Percentiles rank a stretch among this genome's conserved stretches.
Conservation (phyloP, 768 basidiomycete genomes). For the Macrolepiota fuliginosa region DNA sequence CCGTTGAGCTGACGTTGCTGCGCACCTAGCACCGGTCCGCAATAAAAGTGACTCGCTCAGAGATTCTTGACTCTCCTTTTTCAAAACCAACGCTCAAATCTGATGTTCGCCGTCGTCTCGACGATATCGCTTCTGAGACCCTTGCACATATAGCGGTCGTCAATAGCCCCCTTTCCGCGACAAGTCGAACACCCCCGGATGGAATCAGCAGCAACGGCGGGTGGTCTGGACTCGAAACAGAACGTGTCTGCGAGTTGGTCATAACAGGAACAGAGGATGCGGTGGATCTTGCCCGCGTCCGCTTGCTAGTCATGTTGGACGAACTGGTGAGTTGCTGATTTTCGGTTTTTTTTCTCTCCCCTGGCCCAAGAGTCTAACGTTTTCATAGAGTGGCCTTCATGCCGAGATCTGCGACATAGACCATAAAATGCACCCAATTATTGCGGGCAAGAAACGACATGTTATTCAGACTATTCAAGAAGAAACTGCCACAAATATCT, state of each 20-base stretch:
- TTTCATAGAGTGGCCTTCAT: constrained; percentile 78
- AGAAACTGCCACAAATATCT: constrained; percentile 96
- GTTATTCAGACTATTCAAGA: constrained; percentile 92
- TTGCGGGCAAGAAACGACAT: constrained; percentile 85
- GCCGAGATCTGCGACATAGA: constrained; percentile 92
- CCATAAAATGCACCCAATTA: constrained; percentile 88
- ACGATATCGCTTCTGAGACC: constrained; percentile 93
- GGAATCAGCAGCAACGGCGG: constrained; percentile 75
- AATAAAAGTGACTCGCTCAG: constrained; percentile 89
- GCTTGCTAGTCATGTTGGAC: constrained; percentile 90
- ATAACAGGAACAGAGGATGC: constrained; percentile 87
- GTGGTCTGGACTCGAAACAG: constrained; percentile 91
- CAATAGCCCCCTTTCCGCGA: constrained; percentile 75
- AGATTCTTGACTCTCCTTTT: constrained; percentile 84
- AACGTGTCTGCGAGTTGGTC: constrained; percentile 90
- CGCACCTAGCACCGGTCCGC: constrained; percentile 67
- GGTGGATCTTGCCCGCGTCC: constrained; percentile 88
- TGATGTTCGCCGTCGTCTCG: constrained; percentile 81
- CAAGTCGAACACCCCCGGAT: constrained; percentile 74
- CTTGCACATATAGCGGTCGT: constrained; percentile 92
- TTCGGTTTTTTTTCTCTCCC: neutral
- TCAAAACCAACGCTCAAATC: constrained; percentile 78
- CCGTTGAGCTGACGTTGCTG: constrained; percentile 17
- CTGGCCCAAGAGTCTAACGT: constrained; percentile 16
- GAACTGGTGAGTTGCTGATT: constrained; percentile 67